Evolutionary conservation across 768 basidiomycete genomes (phyloP).

Genomic region (Boletus edulis): DNA sequence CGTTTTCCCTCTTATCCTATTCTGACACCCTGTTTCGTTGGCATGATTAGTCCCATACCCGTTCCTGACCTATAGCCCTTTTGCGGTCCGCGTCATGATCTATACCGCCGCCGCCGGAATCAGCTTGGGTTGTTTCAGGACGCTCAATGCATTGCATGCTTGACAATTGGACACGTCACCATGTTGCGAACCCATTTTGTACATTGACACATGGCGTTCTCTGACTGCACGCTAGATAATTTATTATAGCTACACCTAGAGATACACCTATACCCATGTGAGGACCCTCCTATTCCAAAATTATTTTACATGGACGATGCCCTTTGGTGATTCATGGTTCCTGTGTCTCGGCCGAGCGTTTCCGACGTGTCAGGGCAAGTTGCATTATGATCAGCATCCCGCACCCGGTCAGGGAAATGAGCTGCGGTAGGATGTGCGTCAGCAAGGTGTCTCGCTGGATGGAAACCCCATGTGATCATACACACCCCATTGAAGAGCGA

Average conservation of each 20-base stretch:
- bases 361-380: conserved; percentile 1
- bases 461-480: conserved; percentile 8
- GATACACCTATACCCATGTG: not conserved
- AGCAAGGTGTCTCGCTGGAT: not conserved
- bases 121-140: conserved; percentile 54
- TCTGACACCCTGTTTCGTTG: not conserved
- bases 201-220: not conserved
- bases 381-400: conserved; percentile 7
- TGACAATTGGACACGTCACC: not conserved
- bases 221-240: not conserved
- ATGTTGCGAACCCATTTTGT: not conserved
- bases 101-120: conserved; percentile 53
- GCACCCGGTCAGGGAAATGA: conserved; percentile 6
- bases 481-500: conserved; percentile 48
- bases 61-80: conserved; percentile 64
- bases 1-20: too few species aligned
- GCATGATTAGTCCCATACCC: conserved; percentile 70
- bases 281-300: too few species aligned
- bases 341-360: not conserved
- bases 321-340: not conserved
- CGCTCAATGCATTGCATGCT: conserved; percentile 57
- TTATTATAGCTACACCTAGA: not conserved
- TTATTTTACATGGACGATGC: too few species aligned
- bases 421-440: not conserved
- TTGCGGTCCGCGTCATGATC: conserved; percentile 52